phyloP scores from a whole-genome alignment of 2,329 filamentous ascomycete species.

The Periconia macrospinosa region DNA sequence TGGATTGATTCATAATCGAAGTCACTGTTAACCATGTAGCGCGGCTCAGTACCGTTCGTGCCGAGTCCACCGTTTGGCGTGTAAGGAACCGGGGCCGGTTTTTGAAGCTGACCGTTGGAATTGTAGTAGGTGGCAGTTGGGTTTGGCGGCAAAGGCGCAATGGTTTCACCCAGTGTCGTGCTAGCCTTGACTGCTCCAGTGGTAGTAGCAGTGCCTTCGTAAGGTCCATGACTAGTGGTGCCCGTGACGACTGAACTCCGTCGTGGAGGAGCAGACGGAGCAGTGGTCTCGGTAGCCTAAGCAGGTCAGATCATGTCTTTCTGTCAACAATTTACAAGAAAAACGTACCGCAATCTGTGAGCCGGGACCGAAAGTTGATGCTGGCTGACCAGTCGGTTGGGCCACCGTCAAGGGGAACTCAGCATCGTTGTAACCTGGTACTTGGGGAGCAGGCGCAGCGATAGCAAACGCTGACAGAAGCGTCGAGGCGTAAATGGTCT shows the following conservation, averaged over 20 bases:
- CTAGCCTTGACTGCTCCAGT: conserved; percentile 67
- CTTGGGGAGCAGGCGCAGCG: conserved; percentile 45
- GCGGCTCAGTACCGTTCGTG: conserved; percentile 74
- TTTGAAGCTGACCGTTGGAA: conserved; percentile 68
- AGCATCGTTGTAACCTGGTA: conserved; percentile 49
- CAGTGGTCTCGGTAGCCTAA: conserved; percentile 24
- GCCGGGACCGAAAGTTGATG: conserved; percentile 48
- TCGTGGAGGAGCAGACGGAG: conserved; percentile 47
- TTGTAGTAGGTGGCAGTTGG: conserved; percentile 70
- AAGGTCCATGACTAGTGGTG: conserved; percentile 70
- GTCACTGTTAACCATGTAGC: conserved; percentile 77
- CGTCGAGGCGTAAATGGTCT: conserved; percentile 34
- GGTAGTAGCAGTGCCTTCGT: conserved; percentile 65
- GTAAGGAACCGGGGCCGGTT: conserved; percentile 71
- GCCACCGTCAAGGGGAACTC: conserved; percentile 47
- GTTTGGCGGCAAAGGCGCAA: conserved; percentile 61
- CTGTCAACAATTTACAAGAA: neutral
- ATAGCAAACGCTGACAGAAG: conserved; percentile 39
- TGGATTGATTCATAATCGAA: conserved; percentile 81
- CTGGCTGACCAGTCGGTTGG: conserved; percentile 35
- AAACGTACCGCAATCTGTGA: conserved; percentile 46
- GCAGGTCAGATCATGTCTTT: no score
- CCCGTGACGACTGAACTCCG: conserved; percentile 56
- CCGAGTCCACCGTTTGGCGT: conserved; percentile 69
- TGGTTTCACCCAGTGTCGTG: conserved; percentile 58